A percentile compares a stretch with the other conserved stretches of the same genome.
phyloP scores from a whole-genome alignment of 371 early-diverging fungal genomes.

The Furculomyces boomerangus region DNA sequence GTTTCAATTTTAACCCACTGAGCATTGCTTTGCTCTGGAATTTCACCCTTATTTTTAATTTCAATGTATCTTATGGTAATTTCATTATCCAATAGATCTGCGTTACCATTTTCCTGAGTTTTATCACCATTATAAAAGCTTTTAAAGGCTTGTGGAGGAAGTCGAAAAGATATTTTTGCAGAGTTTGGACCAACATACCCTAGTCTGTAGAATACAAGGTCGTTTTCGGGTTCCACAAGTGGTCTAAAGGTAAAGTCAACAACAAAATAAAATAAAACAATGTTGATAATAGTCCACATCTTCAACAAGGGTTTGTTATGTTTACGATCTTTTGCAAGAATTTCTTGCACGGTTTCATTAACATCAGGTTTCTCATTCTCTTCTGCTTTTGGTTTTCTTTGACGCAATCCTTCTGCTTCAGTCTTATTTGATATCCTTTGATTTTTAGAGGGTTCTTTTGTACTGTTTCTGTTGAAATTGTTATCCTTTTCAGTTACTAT shows the following conservation, averaged over 20 bases:
- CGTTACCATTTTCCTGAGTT: not conserved
- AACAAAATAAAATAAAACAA: conserved; percentile 16
- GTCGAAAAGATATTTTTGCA: conserved; percentile 16
- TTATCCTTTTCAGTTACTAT: not conserved
- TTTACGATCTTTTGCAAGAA: not conserved
- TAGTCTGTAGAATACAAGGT: conserved; percentile 12
- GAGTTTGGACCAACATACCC: conserved; percentile 18
- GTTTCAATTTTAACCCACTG: not conserved
- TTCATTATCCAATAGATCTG: not conserved
- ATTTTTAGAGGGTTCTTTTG: not conserved
- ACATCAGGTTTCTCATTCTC: not conserved
- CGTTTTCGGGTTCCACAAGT: conserved; percentile 7
- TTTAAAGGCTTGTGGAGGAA: conserved; percentile 2
- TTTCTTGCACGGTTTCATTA: not conserved
- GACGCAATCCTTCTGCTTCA: not conserved
- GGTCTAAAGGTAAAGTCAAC: conserved; percentile 24
- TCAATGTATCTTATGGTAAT: conserved; percentile 3
- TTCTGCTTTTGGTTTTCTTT: not conserved
- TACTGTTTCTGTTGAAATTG: not conserved
- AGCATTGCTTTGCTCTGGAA: not conserved
- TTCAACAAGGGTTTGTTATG: not conserved
- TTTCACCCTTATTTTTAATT: conserved; percentile 9
- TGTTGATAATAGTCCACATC: conserved; percentile 5
- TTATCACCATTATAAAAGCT: not conserved
- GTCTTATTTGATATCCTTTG: not conserved